A percentile compares a stretch with the other conserved stretches of the same genome.
Evolutionary conservation across 306 rosid genomes (phyloP).

Genomic region (Trifolium fragiferum): DNA sequence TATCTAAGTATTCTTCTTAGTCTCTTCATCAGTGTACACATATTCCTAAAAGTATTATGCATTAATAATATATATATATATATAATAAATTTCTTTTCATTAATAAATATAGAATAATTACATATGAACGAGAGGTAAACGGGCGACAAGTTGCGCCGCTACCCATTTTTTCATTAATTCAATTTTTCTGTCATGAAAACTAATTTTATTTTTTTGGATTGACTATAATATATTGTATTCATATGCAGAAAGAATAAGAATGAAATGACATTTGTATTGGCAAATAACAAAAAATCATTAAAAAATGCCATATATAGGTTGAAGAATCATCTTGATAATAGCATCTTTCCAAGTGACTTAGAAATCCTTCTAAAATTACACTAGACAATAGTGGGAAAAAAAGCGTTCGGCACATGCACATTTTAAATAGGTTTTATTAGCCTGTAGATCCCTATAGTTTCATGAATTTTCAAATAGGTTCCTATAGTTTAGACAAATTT

Average conservation of each 20-base stretch:
- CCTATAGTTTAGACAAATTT: neutral
- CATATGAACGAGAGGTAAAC: too few species aligned
- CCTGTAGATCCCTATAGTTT: neutral
- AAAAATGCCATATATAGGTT: too few species aligned
- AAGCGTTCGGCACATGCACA: neutral
- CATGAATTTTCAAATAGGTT: conserved; percentile 2
- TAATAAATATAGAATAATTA: too few species aligned
- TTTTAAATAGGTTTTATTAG: neutral
- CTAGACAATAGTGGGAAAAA: neutral
- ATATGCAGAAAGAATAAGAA: too few species aligned
- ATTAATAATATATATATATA: neutral
- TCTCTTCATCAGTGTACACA: neutral
- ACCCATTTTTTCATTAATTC: too few species aligned
- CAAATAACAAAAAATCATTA: too few species aligned
- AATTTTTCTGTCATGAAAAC: too few species aligned
- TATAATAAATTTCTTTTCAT: too few species aligned
- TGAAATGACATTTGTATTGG: too few species aligned
- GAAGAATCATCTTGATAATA: conserved; percentile 9
- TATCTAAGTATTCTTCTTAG: conserved; percentile 7
- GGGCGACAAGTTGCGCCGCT: too few species aligned
- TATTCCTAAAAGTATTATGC: neutral
- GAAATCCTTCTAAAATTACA: neutral
- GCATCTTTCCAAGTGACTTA: conserved; percentile 2
- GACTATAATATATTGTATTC: too few species aligned
- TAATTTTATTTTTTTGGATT: too few species aligned